Conservation (phyloP, 768 basidiomycete species). For the Thelephora aurantiotincta region DNA sequence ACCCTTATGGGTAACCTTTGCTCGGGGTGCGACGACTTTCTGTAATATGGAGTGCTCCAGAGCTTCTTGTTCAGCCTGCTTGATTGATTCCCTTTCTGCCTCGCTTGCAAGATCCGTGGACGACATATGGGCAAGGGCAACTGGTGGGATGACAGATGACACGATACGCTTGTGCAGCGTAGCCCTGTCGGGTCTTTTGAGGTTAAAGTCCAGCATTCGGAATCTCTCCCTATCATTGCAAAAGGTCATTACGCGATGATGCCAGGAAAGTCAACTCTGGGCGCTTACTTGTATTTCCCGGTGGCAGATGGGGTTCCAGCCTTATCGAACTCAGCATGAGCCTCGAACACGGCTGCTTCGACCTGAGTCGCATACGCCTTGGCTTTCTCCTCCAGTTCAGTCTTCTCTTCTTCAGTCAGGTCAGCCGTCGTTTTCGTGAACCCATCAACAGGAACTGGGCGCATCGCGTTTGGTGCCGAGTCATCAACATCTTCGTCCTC, state of each 20-base stretch:
- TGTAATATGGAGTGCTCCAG: slow-evolving; percentile 76
- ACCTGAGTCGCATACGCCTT: slow-evolving; percentile 55
- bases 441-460: no score
- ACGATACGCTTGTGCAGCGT: slow-evolving; percentile 70
- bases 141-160: slow-evolving; percentile 46
- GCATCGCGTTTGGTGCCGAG: slow-evolving; percentile 14
- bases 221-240: slow-evolving; percentile 58
- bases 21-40: slow-evolving; percentile 45
- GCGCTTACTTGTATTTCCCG: slow-evolving; percentile 66
- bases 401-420: slow-evolving; percentile 45
- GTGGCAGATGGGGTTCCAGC: slow-evolving; percentile 45
- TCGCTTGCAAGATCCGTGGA: slow-evolving; percentile 84
- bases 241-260: background rate
- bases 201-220: slow-evolving; percentile 79
- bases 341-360: slow-evolving; percentile 64
- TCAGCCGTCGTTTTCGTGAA: slow-evolving; percentile 31
- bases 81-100: slow-evolving; percentile 72
- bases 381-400: slow-evolving; percentile 38
- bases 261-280: slow-evolving; percentile 1
- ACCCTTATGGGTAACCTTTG: slow-evolving; percentile 90
- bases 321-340: slow-evolving; percentile 69
- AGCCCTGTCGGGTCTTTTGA: slow-evolving; percentile 70
- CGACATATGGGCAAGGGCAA: slow-evolving; percentile 71
- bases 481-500: slow-evolving; percentile 11
- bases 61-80: slow-evolving; percentile 68